Base-by-base conservation (phyloP, 2,329 filamentous ascomycete genomes). In the Colletotrichum siamense region DNA sequence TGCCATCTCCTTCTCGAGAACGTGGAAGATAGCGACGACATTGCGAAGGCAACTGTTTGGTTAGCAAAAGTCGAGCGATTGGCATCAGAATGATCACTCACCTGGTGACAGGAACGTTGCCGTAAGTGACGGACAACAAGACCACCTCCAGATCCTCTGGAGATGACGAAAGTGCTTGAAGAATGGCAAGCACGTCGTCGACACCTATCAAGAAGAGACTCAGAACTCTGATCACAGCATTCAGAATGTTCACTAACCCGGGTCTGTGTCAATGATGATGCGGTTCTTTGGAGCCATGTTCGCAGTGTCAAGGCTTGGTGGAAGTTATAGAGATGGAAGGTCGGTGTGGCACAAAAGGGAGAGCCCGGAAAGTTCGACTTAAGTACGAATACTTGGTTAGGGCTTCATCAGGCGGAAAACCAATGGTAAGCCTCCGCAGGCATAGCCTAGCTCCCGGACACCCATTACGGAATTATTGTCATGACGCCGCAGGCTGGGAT, bases 261-360 rank as follows among this genome's bases (percentile, higher is more conserved):
- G 96, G 83, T 99, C 97, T 3, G 96, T 99, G 83, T 99, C 97
- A 81, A 99, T 97, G 81, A 99, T 98, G 80, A 99, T 93, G 81
- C 94, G 93, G 81, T 91, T 92, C 80, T 92, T 92, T 36, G 93
- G 90, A 72, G 91, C 88, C 93, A 95, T 95, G 73, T 39, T 39
- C 36, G 36, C 36, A 39, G 36, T 39, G 36, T 39, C 36, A 39
- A 39, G 36, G 8, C 36, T 39, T 39, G 15, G 15, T 39, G 36
- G 2, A 39, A 39, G 15, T 18, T 16, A 0, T 16, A 16, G 36
- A 18, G 36, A 18, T 0, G 15, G 6, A 18, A 15, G 15, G 15
- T 39, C 4, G 36, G 1, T 18, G 15, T 39, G 16, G 36, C 15
- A 39, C 36, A 39, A 39, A 1, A 39, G 15, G 2, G 36, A 39